Evolutionary conservation across 345 rosid species (phyloP).

Genomic region (Populus pruinosa): DNA sequence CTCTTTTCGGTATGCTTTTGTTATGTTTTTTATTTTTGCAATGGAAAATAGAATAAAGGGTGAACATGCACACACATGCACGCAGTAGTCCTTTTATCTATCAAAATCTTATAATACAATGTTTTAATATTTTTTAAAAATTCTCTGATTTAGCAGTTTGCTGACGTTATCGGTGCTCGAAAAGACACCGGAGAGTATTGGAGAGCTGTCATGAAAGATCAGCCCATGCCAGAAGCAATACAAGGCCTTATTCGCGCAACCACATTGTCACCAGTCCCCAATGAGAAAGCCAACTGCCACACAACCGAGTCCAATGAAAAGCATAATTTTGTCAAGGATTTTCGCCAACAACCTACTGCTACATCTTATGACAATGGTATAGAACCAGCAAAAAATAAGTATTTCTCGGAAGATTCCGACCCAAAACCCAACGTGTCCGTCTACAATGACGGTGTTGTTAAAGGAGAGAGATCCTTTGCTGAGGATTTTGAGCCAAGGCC

Average conservation of each 20-base stretch:
- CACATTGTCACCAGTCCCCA: not conserved
- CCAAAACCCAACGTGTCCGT: not conserved
- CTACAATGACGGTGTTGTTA: not conserved
- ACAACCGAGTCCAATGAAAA: not conserved
- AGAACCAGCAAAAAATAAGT: not conserved
- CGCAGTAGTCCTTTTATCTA: too few species aligned
- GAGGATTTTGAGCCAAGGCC: conserved; percentile 6
- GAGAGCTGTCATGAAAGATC: conserved; percentile 24
- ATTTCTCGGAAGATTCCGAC: not conserved
- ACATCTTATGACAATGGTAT: too few species aligned
- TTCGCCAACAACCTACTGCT: not conserved
- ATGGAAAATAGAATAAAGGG: too few species aligned
- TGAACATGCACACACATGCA: too few species aligned
- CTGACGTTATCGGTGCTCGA: conserved; percentile 12
- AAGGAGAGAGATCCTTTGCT: not conserved
- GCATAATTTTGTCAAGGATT: not conserved
- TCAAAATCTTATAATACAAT: too few species aligned
- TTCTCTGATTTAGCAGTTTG: not conserved
- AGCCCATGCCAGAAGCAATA: conserved; percentile 24
- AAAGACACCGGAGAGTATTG: conserved; percentile 33
- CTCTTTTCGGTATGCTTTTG: not conserved
- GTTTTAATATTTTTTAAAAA: too few species aligned
- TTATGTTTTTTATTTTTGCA: too few species aligned
- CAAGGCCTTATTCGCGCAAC: too few species aligned
- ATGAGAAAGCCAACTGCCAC: not conserved